Base-by-base conservation (phyloP, 768 basidiomycete genomes). In the Mrakia gelida region DNA sequence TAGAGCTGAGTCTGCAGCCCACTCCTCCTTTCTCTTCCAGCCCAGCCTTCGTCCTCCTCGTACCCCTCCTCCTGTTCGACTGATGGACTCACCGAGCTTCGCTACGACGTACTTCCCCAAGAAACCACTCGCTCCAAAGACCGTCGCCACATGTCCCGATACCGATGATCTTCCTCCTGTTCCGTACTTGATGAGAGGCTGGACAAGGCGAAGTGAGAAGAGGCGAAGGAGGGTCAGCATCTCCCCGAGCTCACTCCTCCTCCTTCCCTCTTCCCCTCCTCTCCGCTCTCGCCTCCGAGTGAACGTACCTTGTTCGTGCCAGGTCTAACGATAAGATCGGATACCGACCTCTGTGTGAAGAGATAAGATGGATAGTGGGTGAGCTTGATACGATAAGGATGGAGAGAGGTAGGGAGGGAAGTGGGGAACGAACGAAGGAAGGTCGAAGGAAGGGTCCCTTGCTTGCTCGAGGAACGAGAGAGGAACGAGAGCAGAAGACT, bases 121-220 rank as follows among this genome's bases (percentile, higher is more conserved):
- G 84, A 98, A 98, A 8, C 95, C 93, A 5, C 95, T 97, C 83
- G 91, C 92, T 32, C 97, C 97, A 87, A 99, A 98, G 71, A 98
- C 95, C 23, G 97, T 99, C 61, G 92, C 96, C 54, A 91, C 89
- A 85, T 95, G 95, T 3, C 96, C 97, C 61, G 91, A 91, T 78
- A 91, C 91, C 5, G 93, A 91, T 82, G 92, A 79, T 91, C 95
- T 73, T 91, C 84, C 84, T 16, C 84, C 84, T 18, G 84, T 83
- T 18, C 95, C 95, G 80, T 89, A 87, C 8, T 90, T 88, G 81
- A 95, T 87, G 80, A 93, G 86, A 56, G 93, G 90, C 52, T 79
- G 72, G 63, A 16, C 1, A n/a, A 11, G 52, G 26, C 49, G 23
- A 11, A 23, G 21, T 30, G 59, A 28, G 15, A 38, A 41, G 54